Evolutionary conservation across 2,329 filamentous ascomycete genomes (phyloP).

Genomic region (Niveomyces coronatus): DNA sequence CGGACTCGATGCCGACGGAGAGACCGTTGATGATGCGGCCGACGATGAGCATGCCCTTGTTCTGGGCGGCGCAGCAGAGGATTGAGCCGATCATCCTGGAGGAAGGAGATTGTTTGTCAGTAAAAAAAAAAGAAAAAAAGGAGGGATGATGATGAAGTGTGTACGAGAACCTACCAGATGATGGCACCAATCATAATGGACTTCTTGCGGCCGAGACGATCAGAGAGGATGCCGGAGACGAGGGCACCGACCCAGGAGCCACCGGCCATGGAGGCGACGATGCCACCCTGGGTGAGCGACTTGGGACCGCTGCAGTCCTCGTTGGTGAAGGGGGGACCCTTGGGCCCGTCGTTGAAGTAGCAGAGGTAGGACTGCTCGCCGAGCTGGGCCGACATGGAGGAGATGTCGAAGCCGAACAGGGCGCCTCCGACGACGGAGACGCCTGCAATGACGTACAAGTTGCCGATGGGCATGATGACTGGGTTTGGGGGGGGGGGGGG

Average conservation of each 20-base stretch:
- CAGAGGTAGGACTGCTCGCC: slow-evolving; percentile 27
- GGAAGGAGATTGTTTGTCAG: background rate
- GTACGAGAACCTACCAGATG: slow-evolving; percentile 34
- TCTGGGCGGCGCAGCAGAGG: slow-evolving; percentile 33
- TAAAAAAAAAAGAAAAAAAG: background rate
- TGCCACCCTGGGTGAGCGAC: slow-evolving; percentile 38
- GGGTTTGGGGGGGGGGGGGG: too few species aligned
- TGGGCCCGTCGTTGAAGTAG: slow-evolving; percentile 27
- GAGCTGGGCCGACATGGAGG: slow-evolving; percentile 40
- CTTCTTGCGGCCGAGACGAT: slow-evolving; percentile 37
- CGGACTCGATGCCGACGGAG: slow-evolving; percentile 54
- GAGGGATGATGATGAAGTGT: background rate
- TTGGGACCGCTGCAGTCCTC: slow-evolving; percentile 24
- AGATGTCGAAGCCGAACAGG: slow-evolving; percentile 46
- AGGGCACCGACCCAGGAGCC: slow-evolving; percentile 41
- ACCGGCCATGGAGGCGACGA: slow-evolving; percentile 40
- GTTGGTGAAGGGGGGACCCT: slow-evolving; percentile 21
- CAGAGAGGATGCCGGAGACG: slow-evolving; percentile 37
- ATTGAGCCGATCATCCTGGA: slow-evolving; percentile 37
- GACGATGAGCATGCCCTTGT: slow-evolving; percentile 40
- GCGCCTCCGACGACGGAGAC: slow-evolving; percentile 29
- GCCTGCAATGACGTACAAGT: slow-evolving; percentile 26
- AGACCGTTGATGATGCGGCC: slow-evolving; percentile 56
- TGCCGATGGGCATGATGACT: slow-evolving; percentile 21
- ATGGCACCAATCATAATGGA: slow-evolving; percentile 40